Evolutionary conservation across 768 basidiomycete genomes (phyloP), one percentile per base, ranked within the genome.

Genomic region (Suillus tomentosus): DNA sequence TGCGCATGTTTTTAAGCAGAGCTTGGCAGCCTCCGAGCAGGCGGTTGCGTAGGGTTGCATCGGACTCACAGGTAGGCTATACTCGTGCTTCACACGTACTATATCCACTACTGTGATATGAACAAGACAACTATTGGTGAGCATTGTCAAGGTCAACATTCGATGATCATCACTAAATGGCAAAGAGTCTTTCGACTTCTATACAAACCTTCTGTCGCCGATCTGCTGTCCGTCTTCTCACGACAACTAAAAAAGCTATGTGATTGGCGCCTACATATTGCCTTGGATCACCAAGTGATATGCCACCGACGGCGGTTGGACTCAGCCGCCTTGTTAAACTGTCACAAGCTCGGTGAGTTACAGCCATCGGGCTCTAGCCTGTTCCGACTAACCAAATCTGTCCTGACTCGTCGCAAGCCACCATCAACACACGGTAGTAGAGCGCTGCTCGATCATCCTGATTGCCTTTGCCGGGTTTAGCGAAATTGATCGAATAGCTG

Each of bases 231-330:
- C 50, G 50, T 9, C 31, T 51, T 51, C 27, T 53, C 17, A 31
- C 27, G 17, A 31, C 51, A 17, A 9, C 51, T 53, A 53, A 53
- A 19, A 53, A 53, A 31, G 51, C 51, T 27, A 53, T 53, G 51
- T 17, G 9, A 17, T 24, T 15, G 50, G 15, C 8, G 27, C 5
- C 24, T 27, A 24, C 50, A 27, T 17, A 53, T 53, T 31, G 27
- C 15, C 50, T 31, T 51, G 27, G 51, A 53, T 53, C 27, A 53
- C 48, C 4, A 31, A 51, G 17, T 17, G 27, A 53, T 27, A 51
- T 17, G 9, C 1, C 48, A 24, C 24, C 48, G 31, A 4, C 27
- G 31, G 31, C 17, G 15, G 27, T 10, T 34, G 17, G 10, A 31
- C 9, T 34, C 5, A 3, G 17, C 31, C 51, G 50, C 50, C 31